Conservation (phyloP, 2,329 filamentous ascomycete species). For the Colletotrichum eleusines region DNA sequence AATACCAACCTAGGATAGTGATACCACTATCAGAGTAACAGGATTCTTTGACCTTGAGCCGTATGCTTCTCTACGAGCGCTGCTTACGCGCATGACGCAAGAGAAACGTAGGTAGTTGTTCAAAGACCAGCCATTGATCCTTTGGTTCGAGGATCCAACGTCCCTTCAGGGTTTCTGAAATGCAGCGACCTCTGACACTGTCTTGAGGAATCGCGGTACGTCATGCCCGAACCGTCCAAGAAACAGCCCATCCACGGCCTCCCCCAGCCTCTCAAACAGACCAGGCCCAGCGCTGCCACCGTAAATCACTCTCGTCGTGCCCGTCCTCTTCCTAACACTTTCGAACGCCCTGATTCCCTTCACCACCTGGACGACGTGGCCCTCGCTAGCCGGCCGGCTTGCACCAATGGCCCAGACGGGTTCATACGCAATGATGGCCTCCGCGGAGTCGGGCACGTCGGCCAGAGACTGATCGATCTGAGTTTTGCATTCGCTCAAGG, state of each 20-base stretch:
- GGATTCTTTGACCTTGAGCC: not conserved
- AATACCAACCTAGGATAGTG: no score
- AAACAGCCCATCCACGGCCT: conserved; percentile 83
- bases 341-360: conserved; percentile 69
- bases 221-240: conserved; percentile 86
- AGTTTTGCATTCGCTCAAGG: conserved; percentile 73
- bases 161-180: conserved; percentile 4
- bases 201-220: conserved; percentile 76
- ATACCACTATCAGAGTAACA: no score
- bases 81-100: not conserved
- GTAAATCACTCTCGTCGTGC: conserved; percentile 78
- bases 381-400: conserved; percentile 75
- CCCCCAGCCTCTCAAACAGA: conserved; percentile 74
- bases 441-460: conserved; percentile 70
- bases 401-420: conserved; percentile 92
- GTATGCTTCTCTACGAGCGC: not conserved
- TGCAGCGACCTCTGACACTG: conserved; percentile 76
- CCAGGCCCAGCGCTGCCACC: conserved; percentile 87
- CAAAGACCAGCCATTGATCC: not conserved
- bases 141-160: not conserved
- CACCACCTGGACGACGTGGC: conserved; percentile 79
- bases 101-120: not conserved
- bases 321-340: conserved; percentile 63
- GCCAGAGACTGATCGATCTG: conserved; percentile 75
- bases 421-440: conserved; percentile 86